Percentiles rank a stretch among this genome's conserved stretches.
Evolutionary conservation across 2,329 filamentous ascomycete genomes (phyloP).

Genomic region (Cladosporium velox): DNA sequence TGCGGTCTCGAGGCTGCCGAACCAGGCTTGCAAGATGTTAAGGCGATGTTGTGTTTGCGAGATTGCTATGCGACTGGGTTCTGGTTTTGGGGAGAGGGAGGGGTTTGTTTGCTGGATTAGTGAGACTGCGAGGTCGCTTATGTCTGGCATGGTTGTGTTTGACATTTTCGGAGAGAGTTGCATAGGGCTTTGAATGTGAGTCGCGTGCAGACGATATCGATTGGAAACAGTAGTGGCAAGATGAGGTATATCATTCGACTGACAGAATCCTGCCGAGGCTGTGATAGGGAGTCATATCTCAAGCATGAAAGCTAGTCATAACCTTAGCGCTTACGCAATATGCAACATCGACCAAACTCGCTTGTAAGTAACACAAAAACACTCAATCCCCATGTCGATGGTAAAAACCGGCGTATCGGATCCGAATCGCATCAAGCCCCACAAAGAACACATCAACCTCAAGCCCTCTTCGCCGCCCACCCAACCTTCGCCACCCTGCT

Average conservation of each 20-base stretch:
- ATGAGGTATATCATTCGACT: no score
- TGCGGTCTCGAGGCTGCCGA: not conserved
- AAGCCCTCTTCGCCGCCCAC: conserved; percentile 26
- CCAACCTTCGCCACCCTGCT: conserved; percentile 30
- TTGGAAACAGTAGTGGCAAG: not conserved
- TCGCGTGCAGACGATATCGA: not conserved
- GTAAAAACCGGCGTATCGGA: not conserved
- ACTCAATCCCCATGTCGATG: no score
- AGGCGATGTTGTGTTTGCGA: not conserved
- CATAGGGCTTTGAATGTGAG: not conserved
- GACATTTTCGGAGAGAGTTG: not conserved
- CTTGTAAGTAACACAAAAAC: no score
- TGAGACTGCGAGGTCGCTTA: not conserved
- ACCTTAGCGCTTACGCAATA: not conserved
- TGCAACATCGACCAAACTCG: not conserved
- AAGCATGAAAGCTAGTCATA: not conserved
- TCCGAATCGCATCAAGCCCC: not conserved
- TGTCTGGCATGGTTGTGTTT: not conserved
- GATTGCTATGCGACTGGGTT: not conserved
- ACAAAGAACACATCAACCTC: not conserved
- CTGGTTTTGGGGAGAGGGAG: not conserved
- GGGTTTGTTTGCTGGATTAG: not conserved
- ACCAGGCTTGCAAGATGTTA: not conserved
- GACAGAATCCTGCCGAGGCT: not conserved
- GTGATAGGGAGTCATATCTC: not conserved